A percentile compares a stretch with the other conserved stretches of the same genome.
These are phyloP conservation scores for Saccharomyces hybrid DNA, from an alignment of 1,139 yeast species.

Conservation along the genomic window DNA sequence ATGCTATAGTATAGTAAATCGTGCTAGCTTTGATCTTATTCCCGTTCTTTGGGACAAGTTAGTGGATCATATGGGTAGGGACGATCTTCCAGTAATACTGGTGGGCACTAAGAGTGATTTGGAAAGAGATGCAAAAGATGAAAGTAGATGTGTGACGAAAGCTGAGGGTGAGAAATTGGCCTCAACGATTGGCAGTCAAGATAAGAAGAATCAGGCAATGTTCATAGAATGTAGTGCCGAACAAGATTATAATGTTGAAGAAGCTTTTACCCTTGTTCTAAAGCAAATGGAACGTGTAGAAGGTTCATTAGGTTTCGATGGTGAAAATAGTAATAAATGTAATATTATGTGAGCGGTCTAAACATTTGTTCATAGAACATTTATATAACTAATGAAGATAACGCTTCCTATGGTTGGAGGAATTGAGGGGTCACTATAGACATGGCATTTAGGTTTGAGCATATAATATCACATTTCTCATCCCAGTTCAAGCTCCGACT, in stretches of 20 bases:
- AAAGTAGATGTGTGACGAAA: constrained; percentile 54
- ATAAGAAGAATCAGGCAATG: constrained; percentile 47
- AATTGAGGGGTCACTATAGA: no score
- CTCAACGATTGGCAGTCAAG: constrained; percentile 7
- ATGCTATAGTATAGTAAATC: constrained; percentile 74
- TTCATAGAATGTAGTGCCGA: constrained; percentile 84
- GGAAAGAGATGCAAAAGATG: constrained; percentile 26
- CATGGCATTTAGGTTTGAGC: no score
- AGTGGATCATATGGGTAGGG: constrained; percentile 57
- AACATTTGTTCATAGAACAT: neutral
- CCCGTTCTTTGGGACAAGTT: constrained; percentile 78
- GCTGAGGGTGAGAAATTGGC: constrained; percentile 64
- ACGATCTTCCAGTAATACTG: constrained; percentile 67
- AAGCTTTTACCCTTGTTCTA: constrained; percentile 59
- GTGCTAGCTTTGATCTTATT: constrained; percentile 72
- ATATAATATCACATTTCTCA: no score
- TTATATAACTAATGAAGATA: no score
- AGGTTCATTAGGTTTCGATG: neutral
- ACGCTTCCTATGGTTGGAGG: no score
- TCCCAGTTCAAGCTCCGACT: no score
- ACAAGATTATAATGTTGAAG: constrained; percentile 51
- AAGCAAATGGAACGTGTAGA: constrained; percentile 42
- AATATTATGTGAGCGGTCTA: constrained; percentile 4
- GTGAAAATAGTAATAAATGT: constrained; percentile 5
- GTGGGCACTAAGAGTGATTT: constrained; percentile 83